Base-by-base conservation (phyloP, 163 green algal species). In the Scenedesmus sp. region DNA sequence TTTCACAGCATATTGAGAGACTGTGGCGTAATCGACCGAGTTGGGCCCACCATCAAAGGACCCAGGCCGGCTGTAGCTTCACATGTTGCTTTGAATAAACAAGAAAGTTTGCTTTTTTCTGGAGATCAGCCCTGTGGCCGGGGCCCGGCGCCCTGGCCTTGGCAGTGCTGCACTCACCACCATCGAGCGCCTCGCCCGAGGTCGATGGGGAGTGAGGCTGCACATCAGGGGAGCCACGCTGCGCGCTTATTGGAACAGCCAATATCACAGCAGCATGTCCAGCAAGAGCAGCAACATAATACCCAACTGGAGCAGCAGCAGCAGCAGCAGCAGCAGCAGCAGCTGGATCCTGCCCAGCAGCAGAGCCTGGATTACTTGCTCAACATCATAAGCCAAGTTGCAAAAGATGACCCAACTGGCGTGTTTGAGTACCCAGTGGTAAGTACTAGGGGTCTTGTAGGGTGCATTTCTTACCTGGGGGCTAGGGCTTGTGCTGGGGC, bases 381-480 rank as follows among this genome's bases (percentile, higher is more conserved):
- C 46, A 73, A 83, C 78, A 53, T 84, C 40, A 53, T 84, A 9
- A 51, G n/a, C n/a, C 85, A 90, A 72, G 78, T 90, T 12, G 85
- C 72, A 10, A 85, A 78, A n/a, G 85, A 90, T 30, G 85, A 90
- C 35, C n/a, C 70, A 10, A 56, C 46, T 12, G n/a, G 61, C n/a
- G 44, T 90, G 0, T 90, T 90, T 56, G 72, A 90, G 40, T 76
- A 76, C 53, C 85, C 85, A 26, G 85, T 90, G 33, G 65, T 76
- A 30, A 76, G 65, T n/a, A n/a, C n/a, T n/a, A n/a, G n/a, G n/a
- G n/a, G n/a, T n/a, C 65, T 76, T 37, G 30, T 18, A 76, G 26
- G 18, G 65, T 10, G 0, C 65, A 40, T 0, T 1, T 30, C 37
- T 40, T 30, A 40, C 30, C 65, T 22, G 65, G 37, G 65, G 65